Base-by-base conservation (phyloP, 352 stramenopile genomes). In the Poterioochromonas sp. region DNA sequence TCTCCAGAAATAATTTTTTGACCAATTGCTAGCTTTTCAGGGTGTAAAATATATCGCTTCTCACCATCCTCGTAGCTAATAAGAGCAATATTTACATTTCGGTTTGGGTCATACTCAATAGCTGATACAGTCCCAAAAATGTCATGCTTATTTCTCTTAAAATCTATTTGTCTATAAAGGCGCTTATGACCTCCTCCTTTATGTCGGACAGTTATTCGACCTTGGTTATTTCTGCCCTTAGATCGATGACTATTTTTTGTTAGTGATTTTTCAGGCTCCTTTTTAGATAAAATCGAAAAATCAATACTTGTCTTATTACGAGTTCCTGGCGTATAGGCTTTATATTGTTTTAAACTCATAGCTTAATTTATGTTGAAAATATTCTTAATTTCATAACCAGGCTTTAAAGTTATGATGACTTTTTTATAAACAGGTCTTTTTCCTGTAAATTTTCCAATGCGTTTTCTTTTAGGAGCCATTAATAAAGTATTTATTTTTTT, bases 91-190 rank as follows among this genome's bases (percentile, higher is more conserved):
- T 60, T 76, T 34, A 80, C 81, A 60, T 70, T 85, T 82, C 81
- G 1, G 84, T 84, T 81, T 78, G 82, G 82, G 79, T 86, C 82
- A 83, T 84, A 84, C 81, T 84, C 81, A 34, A 84, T 43, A 39
- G 44, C 68, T 35, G 78, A 43, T 69, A 86, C 79, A 80, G 83
- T 82, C 35, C 79, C 79, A 79, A 73, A n/a, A 79, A 80, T 44
- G 83, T 82, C 44, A 80, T 68, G 26, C 80, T 80, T 80, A 62
- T 79, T 84, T 44, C 79, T 34, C 39, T 51, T 81, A 84, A 86
- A 85, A 54, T 85, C 73, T 76, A 86, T 80, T 54, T 63, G 53
- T 39, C 82, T 11, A 86, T 85, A 85, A 76, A 65, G 58, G 77
- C 63, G 41, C 83, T 83, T 83, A 65, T 85, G 79, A 15, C 82